phyloP scores from a whole-genome alignment of 1,284 basidiomycete species.

The Crucibulum cyathiforme region DNA sequence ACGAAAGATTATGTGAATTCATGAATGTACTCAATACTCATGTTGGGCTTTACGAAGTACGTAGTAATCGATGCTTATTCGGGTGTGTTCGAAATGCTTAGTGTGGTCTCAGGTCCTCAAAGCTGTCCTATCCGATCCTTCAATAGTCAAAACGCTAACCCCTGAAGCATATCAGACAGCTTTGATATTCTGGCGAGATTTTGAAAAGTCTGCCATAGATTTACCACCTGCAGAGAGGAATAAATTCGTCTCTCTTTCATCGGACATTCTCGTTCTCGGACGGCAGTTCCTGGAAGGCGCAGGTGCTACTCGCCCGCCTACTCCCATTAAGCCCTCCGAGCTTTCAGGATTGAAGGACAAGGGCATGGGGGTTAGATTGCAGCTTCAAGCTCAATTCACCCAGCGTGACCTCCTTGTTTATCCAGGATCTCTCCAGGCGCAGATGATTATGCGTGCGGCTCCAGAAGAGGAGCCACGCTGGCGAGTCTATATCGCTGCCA shows the following conservation, averaged over 20 bases:
- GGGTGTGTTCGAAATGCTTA: background rate
- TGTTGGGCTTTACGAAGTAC: constrained; percentile 89
- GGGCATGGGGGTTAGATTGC: constrained; percentile 71
- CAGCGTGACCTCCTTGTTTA: constrained; percentile 76
- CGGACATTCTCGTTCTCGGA: constrained; percentile 89
- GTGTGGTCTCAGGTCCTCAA: constrained; percentile 59
- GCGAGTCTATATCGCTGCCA: constrained; percentile 80
- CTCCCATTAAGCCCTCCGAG: constrained; percentile 69
- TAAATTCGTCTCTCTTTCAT: constrained; percentile 90
- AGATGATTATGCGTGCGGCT: constrained; percentile 90
- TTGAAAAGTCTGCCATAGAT: constrained; percentile 96
- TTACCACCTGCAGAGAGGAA: constrained; percentile 79
- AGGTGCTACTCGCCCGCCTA: constrained; percentile 64
- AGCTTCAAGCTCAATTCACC: constrained; percentile 76
- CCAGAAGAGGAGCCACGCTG: constrained; percentile 82
- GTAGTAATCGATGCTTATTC: constrained; percentile 29
- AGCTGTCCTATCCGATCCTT: constrained; percentile 66
- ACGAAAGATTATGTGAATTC: constrained; percentile 92
- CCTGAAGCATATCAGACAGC: constrained; percentile 84
- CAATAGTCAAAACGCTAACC: constrained; percentile 65
- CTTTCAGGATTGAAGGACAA: constrained; percentile 72
- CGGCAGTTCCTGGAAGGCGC: constrained; percentile 83
- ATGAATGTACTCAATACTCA: constrained; percentile 99
- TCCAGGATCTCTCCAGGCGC: constrained; percentile 86
- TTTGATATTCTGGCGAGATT: constrained; percentile 93